Percentiles rank a stretch among this genome's conserved stretches.
phyloP scores from a whole-genome alignment of 2,329 filamentous ascomycete genomes.

The Bimuria novae-zelandiae region DNA sequence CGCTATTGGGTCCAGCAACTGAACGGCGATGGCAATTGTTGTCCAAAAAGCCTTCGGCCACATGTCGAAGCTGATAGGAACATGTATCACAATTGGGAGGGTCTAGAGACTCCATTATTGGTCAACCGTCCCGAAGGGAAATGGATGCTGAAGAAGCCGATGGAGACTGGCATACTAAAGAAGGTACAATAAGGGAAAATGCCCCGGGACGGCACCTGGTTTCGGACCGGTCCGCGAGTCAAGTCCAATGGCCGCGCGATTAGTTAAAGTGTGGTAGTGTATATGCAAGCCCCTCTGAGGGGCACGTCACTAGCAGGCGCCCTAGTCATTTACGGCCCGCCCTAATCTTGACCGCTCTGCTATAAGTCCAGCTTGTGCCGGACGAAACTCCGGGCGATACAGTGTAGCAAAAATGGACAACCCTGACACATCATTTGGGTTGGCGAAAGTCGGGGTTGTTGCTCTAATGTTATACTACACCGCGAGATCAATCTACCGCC shows the following conservation, averaged over 20 bases:
- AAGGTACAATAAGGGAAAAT: neutral
- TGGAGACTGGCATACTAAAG: slow-evolving; percentile 3
- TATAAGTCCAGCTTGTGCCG: no score
- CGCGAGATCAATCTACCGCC: slow-evolving; percentile 7
- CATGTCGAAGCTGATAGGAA: slow-evolving; percentile 2
- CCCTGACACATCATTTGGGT: neutral
- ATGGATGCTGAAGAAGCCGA: slow-evolving; percentile 5
- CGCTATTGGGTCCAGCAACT: slow-evolving; percentile 11
- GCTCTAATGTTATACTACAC: slow-evolving; percentile 4
- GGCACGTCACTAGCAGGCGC: no score
- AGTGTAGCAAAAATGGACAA: neutral
- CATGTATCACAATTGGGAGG: slow-evolving; percentile 12
- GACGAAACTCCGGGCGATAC: no score
- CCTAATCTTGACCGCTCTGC: no score
- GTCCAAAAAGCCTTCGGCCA: neutral
- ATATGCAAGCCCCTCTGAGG: no score
- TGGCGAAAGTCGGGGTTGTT: neutral
- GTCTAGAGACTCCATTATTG: neutral
- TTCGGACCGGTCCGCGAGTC: no score
- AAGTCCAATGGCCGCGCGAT: no score
- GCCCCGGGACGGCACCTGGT: neutral
- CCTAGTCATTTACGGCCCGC: no score
- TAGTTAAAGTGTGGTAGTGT: no score
- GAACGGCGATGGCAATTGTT: neutral
- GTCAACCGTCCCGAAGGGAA: neutral